phyloP scores from a whole-genome alignment of 148 eudicot species.

The Nyssa sinensis region DNA sequence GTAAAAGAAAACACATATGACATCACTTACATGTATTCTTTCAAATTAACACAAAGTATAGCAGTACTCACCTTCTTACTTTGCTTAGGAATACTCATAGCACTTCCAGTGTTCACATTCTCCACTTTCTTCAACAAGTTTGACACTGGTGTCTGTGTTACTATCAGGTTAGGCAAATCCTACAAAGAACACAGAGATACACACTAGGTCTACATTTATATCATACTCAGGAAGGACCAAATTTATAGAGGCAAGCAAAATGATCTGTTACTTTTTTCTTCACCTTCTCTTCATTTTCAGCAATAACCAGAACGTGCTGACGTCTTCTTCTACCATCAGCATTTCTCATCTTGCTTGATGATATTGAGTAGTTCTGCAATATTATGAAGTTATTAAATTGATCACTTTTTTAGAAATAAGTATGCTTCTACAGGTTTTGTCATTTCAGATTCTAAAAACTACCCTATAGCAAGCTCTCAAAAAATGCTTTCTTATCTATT shows the following conservation, averaged over 20 bases:
- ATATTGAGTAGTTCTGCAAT: constrained; percentile 61
- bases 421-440: background rate
- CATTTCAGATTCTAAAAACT: background rate
- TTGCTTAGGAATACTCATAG: constrained; percentile 68
- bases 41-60: background rate
- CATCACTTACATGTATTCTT: background rate
- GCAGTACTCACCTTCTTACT: constrained; percentile 67
- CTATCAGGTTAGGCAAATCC: constrained; percentile 53
- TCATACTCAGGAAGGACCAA: background rate
- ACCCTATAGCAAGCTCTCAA: background rate
- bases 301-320: constrained; percentile 36
- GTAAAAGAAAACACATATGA: constrained; percentile 9
- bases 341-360: constrained; percentile 47
- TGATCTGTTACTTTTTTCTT: constrained; percentile 13
- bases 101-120: constrained; percentile 57
- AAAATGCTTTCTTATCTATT: background rate
- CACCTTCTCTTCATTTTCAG: constrained; percentile 34
- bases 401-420: background rate
- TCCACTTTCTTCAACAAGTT: constrained; percentile 66
- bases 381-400: background rate
- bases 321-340: constrained; percentile 37
- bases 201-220: constrained; percentile 4
- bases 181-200: constrained; percentile 19
- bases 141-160: constrained; percentile 66
- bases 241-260: constrained; percentile 1